Conservation (phyloP, 2,329 filamentous ascomycete genomes). For the Phaeosphaeriaceae sp. region DNA sequence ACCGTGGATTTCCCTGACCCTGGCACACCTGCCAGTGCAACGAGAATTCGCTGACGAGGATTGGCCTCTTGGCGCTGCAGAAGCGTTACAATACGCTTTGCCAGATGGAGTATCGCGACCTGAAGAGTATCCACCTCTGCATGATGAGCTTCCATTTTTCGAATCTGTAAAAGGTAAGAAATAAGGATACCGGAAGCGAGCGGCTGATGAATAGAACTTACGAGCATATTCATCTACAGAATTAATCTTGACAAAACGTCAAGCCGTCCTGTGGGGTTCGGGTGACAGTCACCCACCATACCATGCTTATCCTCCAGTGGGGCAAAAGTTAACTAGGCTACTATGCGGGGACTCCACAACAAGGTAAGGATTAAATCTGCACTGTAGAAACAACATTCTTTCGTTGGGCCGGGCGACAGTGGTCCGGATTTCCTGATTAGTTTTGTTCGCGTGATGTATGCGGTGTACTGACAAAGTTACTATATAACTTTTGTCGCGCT, state of each 20-base stretch:
- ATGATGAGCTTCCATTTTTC: slow-evolving; percentile 16
- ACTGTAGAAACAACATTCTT: slow-evolving; percentile 6
- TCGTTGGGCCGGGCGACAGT: slow-evolving; percentile 23
- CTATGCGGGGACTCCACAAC: slow-evolving; percentile 14
- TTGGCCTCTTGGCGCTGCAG: slow-evolving; percentile 24
- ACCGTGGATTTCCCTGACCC: slow-evolving; percentile 38
- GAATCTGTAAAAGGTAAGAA: background rate
- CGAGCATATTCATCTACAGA: too few relatives aligned
- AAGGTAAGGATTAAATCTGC: slow-evolving; percentile 4
- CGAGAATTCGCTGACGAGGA: slow-evolving; percentile 28
- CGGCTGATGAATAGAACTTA: too few relatives aligned
- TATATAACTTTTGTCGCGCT: slow-evolving; percentile 11
- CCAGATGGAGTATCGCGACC: slow-evolving; percentile 24
- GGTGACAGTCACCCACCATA: slow-evolving; percentile 25
- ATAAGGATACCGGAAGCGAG: background rate
- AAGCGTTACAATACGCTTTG: slow-evolving; percentile 24
- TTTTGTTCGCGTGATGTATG: slow-evolving; percentile 5
- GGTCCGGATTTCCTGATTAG: slow-evolving; percentile 18
- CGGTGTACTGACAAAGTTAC: background rate
- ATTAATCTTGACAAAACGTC: too few relatives aligned
- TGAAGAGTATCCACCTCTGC: slow-evolving; percentile 11
- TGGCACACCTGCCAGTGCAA: slow-evolving; percentile 36
- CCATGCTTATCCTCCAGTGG: slow-evolving; percentile 11
- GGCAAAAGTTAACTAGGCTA: slow-evolving; percentile 5
- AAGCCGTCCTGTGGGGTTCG: slow-evolving; percentile 19